Evolutionary conservation across 2,329 filamentous ascomycete species (phyloP), one percentile per base, ranked within the genome.

Genomic region (Cytospora mali): DNA sequence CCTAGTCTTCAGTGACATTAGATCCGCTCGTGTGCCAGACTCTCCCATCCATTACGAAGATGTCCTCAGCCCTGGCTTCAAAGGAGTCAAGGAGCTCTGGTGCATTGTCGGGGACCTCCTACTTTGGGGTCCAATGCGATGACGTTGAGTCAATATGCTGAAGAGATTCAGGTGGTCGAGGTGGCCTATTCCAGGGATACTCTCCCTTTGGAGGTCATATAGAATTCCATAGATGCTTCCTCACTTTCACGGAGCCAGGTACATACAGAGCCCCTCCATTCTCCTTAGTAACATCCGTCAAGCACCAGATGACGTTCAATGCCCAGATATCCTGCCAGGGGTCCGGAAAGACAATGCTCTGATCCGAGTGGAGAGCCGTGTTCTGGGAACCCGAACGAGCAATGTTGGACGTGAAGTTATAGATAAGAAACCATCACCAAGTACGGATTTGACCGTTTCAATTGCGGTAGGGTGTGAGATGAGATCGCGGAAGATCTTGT

Each of bases 321-420:
- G 62, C 67, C 59, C 60, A 66, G 3, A 66, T 53, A 21, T 62
- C 65, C 7, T 67, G 59, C 74, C 73, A 75, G 7, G 72, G 74
- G n/a, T 71, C 72, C 27, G 72, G 71, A 39, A 72, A 70, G 0
- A 71, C 68, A 62, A 76, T 51, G 52, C 69, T 72, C 62, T 73
- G 69, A 58, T 76, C 73, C 10, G 71, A 74, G 64, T 75, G 74
- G 29, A 75, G 66, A 1, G 67, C 69, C 74, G 73, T 73, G 13
- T 66, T 69, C 61, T 67, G 51, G 16, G 69, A 68, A 0, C 74
- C 74, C 0, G 74, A 74, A 0, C 72, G 69, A 13, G 72, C 73
- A 51, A 75, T 75, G 61, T 75, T 75, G 52, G 72, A 71, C 6
- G 72, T 74, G 64, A 76, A 75, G 64, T 75, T 75, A 23, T 67